phyloP scores from a whole-genome alignment of 1,284 basidiomycete species.

The Cerrena zonata region DNA sequence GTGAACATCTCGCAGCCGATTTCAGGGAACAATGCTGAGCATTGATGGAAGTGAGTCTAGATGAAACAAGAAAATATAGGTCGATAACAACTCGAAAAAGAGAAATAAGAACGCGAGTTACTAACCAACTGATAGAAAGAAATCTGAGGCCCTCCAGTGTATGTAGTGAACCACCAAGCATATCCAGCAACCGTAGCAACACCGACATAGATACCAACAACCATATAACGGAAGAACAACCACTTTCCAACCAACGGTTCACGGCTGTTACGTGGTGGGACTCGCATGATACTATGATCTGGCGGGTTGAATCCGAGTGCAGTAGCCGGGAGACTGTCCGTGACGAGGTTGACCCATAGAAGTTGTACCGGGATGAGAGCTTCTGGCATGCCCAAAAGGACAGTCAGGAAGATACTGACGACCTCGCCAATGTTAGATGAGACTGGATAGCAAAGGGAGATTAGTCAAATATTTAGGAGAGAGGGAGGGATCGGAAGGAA shows the following conservation, averaged over 20 bases:
- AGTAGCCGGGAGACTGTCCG: conserved; percentile 94
- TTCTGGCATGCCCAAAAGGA: conserved; percentile 96
- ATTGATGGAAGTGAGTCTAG: conserved; percentile 93
- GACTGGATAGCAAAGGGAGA: conserved; percentile 44
- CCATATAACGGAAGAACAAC: conserved; percentile 93
- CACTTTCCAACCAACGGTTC: conserved; percentile 90
- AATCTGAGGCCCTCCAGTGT: conserved; percentile 86
- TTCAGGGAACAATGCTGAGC: conserved; percentile 72
- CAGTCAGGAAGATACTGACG: conserved; percentile 95
- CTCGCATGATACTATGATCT: conserved; percentile 92
- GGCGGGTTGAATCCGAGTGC: conserved; percentile 97
- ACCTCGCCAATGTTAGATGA: conserved; percentile 98
- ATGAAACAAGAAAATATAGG: conserved; percentile 2
- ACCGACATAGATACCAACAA: conserved; percentile 92
- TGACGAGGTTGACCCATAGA: conserved; percentile 94
- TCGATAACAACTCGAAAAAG: not conserved
- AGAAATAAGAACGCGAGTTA: conserved; percentile 35
- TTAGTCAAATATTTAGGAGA: not conserved
- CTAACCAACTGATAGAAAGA: conserved; percentile 87
- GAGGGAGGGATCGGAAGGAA: conserved; percentile 1
- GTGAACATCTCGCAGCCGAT: conserved; percentile 94
- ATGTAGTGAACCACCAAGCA: conserved; percentile 98
- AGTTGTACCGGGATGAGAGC: conserved; percentile 96
- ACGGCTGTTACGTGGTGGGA: conserved; percentile 80
- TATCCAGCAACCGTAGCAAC: conserved; percentile 93